Base-by-base conservation (phyloP, 768 basidiomycete species). In the Paxillus rubicundulus region DNA sequence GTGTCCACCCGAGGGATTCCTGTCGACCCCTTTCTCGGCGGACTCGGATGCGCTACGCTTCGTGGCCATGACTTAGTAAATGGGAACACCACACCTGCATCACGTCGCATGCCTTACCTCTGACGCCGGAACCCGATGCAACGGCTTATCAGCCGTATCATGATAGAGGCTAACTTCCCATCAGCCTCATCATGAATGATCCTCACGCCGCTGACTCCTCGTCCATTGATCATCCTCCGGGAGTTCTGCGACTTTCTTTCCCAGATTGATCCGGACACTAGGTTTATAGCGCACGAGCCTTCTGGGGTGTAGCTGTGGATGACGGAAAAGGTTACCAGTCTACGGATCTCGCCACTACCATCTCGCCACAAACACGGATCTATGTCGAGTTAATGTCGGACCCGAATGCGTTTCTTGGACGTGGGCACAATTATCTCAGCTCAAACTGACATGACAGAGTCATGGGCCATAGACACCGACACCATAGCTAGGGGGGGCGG, bases 1-100 rank as follows among this genome's bases (percentile, higher is more conserved):
- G n/a, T n/a, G n/a, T n/a, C n/a, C n/a, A n/a, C n/a, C 61, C 32
- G 58, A 44, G 9, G 64, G 63, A 34, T 66, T 57, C 27, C 43
- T 49, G 39, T 53, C 57, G 36, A 62, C 37, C 14, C 61, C 64
- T 30, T 47, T 45, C 27, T 56, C 56, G 13, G 39, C 43, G 24
- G 58, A 54, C 32, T 57, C 52, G 36, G 63, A 63, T 62, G 21
- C 21, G 21, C 21, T 24, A 24, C 21, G 5, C 21, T 24, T 24
- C 5, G 21, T 2, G 21, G 21, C 9, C 30, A 32, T 2, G 30
- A 32, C 30, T 8, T 10, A 32, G 9, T 62, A 65, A 12, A 33
- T 33, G 13, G 56, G 10, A 33, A 10, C 8, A 10, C 30, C 10
- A 32, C 7, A 2, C 8, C 3, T 38, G 1, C 37, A 60, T 34